These are phyloP conservation scores for Solanum boliviense DNA, from an alignment of 257 asterid genomes.

Conservation along the genomic window DNA sequence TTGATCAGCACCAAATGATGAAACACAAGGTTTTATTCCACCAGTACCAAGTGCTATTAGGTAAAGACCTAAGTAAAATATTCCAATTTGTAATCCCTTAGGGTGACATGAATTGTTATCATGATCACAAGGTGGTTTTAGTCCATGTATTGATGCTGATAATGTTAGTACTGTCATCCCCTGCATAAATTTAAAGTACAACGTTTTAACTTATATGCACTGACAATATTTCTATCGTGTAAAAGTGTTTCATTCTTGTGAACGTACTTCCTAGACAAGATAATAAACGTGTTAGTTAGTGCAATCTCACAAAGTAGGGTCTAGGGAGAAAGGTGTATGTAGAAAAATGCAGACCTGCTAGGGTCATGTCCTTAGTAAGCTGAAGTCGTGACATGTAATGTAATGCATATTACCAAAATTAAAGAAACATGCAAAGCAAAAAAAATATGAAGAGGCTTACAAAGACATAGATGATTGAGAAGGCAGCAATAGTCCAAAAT, in stretches of 20 bases:
- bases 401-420: too few species aligned
- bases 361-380: background rate
- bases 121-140: slow-evolving; percentile 34
- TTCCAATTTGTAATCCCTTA: slow-evolving; percentile 29
- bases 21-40: slow-evolving; percentile 59
- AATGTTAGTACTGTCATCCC: slow-evolving; percentile 56
- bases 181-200: slow-evolving; percentile 2
- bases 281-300: too few species aligned
- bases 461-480: slow-evolving; percentile 49
- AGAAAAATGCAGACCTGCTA: too few species aligned
- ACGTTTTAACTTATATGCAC: background rate
- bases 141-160: slow-evolving; percentile 43
- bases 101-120: slow-evolving; percentile 24
- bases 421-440: background rate
- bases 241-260: background rate
- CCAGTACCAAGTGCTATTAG: slow-evolving; percentile 59
- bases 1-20: slow-evolving; percentile 61
- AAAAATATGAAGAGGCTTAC: slow-evolving; percentile 10
- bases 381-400: background rate
- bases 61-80: slow-evolving; percentile 45
- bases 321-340: too few species aligned
- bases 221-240: background rate
- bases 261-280: background rate
- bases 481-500: slow-evolving; percentile 65
- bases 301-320: background rate